Percentiles rank a stretch among this genome's conserved stretches.
Conservation (phyloP, 2,329 filamentous ascomycete species). For the Cephalotrichum gorgonifer region DNA sequence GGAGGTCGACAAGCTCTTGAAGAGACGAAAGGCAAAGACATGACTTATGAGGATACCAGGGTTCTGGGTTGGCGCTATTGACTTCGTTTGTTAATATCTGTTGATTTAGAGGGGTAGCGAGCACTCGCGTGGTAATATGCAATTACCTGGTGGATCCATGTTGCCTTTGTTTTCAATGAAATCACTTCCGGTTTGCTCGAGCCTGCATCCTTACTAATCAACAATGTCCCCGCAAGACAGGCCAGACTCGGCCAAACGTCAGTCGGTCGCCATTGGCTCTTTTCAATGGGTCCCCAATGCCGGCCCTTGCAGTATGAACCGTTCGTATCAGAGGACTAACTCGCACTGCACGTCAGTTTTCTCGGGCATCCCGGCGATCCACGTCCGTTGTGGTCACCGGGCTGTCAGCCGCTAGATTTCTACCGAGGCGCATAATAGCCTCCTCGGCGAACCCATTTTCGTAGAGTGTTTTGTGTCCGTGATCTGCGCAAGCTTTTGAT, state of each 20-base stretch:
- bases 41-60: neutral
- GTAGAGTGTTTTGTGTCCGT: neutral
- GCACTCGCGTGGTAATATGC: neutral
- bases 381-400: too few species aligned
- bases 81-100: neutral
- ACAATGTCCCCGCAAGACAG: neutral
- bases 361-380: too few species aligned
- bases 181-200: too few species aligned
- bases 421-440: neutral
- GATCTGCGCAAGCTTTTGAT: neutral
- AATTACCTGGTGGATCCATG: neutral
- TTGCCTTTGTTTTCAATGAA: neutral
- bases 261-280: conserved; percentile 1
- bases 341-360: too few species aligned
- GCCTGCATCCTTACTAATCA: too few species aligned
- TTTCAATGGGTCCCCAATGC: neutral
- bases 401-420: neutral
- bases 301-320: conserved; percentile 1
- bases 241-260: conserved; percentile 1
- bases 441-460: neutral
- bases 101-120: too few species aligned
- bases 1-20: conserved; percentile 60
- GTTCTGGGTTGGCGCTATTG: neutral
- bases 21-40: conserved; percentile 20
- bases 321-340: conserved; percentile 2